Base-by-base conservation (phyloP, 768 basidiomycete species). In the Exidia glandulosa region DNA sequence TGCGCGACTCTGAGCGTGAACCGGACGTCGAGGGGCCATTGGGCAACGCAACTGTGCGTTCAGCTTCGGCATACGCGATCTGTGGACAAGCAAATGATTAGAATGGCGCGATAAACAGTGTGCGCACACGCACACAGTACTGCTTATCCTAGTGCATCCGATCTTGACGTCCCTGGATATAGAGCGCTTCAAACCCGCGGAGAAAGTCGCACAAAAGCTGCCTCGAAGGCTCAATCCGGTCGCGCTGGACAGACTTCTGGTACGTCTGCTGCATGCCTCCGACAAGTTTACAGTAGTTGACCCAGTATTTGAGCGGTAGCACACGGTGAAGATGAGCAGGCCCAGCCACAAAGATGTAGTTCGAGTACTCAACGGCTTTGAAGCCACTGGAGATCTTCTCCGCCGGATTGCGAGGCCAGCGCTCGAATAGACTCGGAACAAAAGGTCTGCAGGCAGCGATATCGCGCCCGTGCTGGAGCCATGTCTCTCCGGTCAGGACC, bases 331-430 rank as follows among this genome's bases (percentile, higher is more conserved):
- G 29, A 9, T 9, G 27, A 16, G 19, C 4, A 4, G 57, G 57
- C 14, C 63, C 62, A 3, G 68, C 50, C 10, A 63, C 65, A 52
- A 63, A 75, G 14, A 76, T 9, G 58, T 75, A 76, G 0, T 64
- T 50, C 2, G 65, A 60, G 37, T 57, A 78, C 58, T 78, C 75
- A 31, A 64, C 65, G 1, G 74, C 73, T 47, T 77, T 76, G 62
- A 75, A 78, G 0, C 75, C 73, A 60, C 71, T 74, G 3, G 69
- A 61, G 59, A 78, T 70, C 60, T 78, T 78, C 37, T 72, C 66
- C 0, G 75, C 74, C 14, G 68, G 67, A 60, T 79, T 75, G 0
- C 74, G 70, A 2, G 76, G 78, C 3, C 75, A 70, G 3, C 72
- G 67, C 62, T 77, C 73, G 66, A 45, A 45, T 10, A 23, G 16